Evolutionary conservation across 495 filamentous ascomycete genomes (phyloP).

Genomic region (Hypomontagnella monticulosa): DNA sequence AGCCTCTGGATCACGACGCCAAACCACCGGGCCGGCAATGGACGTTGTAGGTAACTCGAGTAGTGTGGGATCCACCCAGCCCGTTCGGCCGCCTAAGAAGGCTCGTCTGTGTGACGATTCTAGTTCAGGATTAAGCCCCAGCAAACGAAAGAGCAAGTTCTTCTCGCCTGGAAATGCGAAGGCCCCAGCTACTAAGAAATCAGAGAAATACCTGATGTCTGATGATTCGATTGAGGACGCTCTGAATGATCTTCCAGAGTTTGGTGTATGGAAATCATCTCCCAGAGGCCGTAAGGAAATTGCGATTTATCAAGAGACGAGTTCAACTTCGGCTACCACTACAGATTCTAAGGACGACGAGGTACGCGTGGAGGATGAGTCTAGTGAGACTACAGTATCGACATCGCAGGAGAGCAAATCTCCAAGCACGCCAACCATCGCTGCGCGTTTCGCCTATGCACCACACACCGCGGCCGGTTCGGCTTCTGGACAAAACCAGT

Average conservation of each 20-base stretch:
- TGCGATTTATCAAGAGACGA: conserved; percentile 41
- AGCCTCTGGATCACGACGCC: conserved; percentile 47
- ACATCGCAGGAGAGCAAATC: neutral
- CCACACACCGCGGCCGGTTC: neutral
- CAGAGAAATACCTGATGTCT: conserved; percentile 51
- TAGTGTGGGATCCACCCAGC: conserved; percentile 2
- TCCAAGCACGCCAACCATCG: conserved; percentile 35
- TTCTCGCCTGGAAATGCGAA: conserved; percentile 45
- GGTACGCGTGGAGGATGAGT: neutral
- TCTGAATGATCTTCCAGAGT: conserved; percentile 53
- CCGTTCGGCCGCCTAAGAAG: conserved; percentile 58
- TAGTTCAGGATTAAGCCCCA: conserved; percentile 24
- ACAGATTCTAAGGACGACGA: conserved; percentile 27
- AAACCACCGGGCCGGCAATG: conserved; percentile 38
- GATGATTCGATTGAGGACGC: conserved; percentile 60
- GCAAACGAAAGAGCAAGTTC: conserved; percentile 54
- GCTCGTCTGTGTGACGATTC: conserved; percentile 57
- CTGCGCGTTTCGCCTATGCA: conserved; percentile 34
- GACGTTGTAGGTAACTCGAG: conserved; percentile 31
- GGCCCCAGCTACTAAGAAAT: conserved; percentile 25
- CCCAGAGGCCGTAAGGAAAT: conserved; percentile 37
- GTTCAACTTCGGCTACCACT: neutral
- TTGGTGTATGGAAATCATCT: conserved; percentile 37
- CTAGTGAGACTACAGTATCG: neutral
- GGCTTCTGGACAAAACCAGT: neutral